Evolutionary conservation across 2,329 filamentous ascomycete genomes (phyloP), one percentile per base, ranked within the genome.

Genomic region (Hymenoscyphus occultus): DNA sequence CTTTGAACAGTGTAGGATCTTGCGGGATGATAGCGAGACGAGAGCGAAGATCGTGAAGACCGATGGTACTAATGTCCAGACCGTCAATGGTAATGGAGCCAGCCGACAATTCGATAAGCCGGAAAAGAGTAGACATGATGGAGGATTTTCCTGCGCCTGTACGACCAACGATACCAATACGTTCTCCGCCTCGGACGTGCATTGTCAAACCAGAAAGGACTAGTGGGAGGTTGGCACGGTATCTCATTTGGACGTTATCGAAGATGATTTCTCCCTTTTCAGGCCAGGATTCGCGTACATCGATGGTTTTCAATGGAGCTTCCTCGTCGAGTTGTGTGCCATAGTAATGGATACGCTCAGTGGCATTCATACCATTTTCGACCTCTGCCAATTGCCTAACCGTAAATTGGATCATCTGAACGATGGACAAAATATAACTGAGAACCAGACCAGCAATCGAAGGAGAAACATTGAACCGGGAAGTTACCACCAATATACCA

Each of bases 361-460:
- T 95, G 0, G 93, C 89, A 76, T 97, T 98, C 94, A 98, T 98
- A 74, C 93, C 92, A 78, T 97, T 98, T 77, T 98, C 94, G 9
- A 98, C 92, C 77, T 97, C 94, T 32, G 94, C 94, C 7, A 97
- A 83, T 78, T 98, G 94, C 19, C 95, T 87, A 19, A 98, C 92
- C 0, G 92, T 94, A 77, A 97, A 97, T 75, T 97, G 94, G 69
- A 98, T 89, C 90, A 97, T 93, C 77, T 96, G 92, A 19, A 96
- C 93, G 73, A 97, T 96, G 14, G 90, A 86, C 19, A 99, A 83
- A 74, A 98, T 96, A 77, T 98, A 98, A 58, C 91, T 95, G 28
- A 99, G 83, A 0, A 98, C 93, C 48, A 98, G 81, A 22, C 95
- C 95, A 57, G 87, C 89, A 64, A 92, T 96, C 60, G 91, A 93